A percentile compares a stretch with the other conserved stretches of the same genome.
These are phyloP conservation scores for Botrytis aclada DNA, from an alignment of 2,329 filamentous ascomycete species.

Conservation along the genomic window DNA sequence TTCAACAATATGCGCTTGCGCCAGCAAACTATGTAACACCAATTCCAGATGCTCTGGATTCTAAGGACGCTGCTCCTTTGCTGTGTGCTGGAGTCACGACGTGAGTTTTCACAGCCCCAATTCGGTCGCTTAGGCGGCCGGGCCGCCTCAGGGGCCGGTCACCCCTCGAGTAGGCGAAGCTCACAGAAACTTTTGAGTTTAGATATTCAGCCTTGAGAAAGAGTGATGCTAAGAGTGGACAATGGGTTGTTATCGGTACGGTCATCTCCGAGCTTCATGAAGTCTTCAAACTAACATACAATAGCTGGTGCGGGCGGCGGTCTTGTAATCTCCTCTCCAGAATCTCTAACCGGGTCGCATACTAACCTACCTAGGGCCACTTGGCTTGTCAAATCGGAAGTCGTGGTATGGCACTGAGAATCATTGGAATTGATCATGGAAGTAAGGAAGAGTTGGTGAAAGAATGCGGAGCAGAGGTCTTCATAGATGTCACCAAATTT, in stretches of 20 bases:
- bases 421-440: conserved; percentile 63
- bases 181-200: conserved; percentile 27
- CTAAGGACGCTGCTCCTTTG: conserved; percentile 62
- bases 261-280: conserved; percentile 21
- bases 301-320: conserved; percentile 57
- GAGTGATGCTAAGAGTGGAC: conserved; percentile 47
- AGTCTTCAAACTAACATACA: conserved; percentile 24
- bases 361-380: conserved; percentile 46
- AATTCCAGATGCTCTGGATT: conserved; percentile 59
- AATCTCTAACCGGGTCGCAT: neutral
- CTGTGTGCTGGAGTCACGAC: conserved; percentile 66
- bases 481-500: conserved; percentile 57
- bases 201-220: conserved; percentile 62
- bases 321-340: conserved; percentile 38
- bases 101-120: conserved; percentile 31
- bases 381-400: conserved; percentile 59
- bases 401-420: conserved; percentile 59
- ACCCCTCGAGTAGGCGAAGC: conserved; percentile 29
- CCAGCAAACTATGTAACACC: conserved; percentile 68
- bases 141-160: conserved; percentile 17
- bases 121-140: conserved; percentile 14
- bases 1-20: conserved; percentile 64
- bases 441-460: conserved; percentile 57
- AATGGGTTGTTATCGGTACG: conserved; percentile 38
- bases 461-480: conserved; percentile 62